Percentiles rank a stretch among this genome's conserved stretches.
These are phyloP conservation scores for Septoria linicola DNA, from an alignment of 2,329 filamentous ascomycete genomes.

Conservation along the genomic window DNA sequence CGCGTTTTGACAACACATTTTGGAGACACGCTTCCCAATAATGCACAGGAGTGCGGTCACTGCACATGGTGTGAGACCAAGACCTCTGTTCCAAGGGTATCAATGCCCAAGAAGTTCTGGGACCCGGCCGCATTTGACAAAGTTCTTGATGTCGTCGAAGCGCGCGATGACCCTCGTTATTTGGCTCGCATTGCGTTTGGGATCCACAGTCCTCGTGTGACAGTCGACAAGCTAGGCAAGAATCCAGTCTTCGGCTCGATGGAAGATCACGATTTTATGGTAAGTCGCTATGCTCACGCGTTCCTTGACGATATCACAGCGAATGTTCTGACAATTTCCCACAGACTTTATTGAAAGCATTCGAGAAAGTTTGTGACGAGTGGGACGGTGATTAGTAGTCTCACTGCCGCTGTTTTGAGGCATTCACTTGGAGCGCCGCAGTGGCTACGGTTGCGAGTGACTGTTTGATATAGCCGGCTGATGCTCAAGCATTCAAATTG, in stretches of 20 bases:
- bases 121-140: conserved; percentile 44
- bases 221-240: conserved; percentile 50
- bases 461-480: too few relatives aligned
- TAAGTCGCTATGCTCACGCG: too few relatives aligned
- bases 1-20: conserved; percentile 56
- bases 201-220: conserved; percentile 58
- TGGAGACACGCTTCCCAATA: conserved; percentile 52
- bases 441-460: too few relatives aligned
- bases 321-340: conserved; percentile 5
- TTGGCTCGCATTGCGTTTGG: conserved; percentile 62
- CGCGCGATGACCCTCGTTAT: conserved; percentile 59
- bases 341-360: conserved; percentile 24
- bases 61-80: conserved; percentile 47
- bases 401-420: too few relatives aligned
- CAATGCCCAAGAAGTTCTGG: conserved; percentile 42
- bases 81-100: conserved; percentile 40
- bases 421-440: too few relatives aligned
- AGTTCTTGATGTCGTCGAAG: conserved; percentile 47
- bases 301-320: background rate
- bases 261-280: conserved; percentile 55
- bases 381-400: too few relatives aligned
- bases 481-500: too few relatives aligned
- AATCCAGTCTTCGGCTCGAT: conserved; percentile 53
- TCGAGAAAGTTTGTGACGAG: conserved; percentile 26
- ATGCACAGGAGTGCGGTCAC: conserved; percentile 52